phyloP scores from a whole-genome alignment of 257 asterid genomes.

The Buddleja alternifolia region DNA sequence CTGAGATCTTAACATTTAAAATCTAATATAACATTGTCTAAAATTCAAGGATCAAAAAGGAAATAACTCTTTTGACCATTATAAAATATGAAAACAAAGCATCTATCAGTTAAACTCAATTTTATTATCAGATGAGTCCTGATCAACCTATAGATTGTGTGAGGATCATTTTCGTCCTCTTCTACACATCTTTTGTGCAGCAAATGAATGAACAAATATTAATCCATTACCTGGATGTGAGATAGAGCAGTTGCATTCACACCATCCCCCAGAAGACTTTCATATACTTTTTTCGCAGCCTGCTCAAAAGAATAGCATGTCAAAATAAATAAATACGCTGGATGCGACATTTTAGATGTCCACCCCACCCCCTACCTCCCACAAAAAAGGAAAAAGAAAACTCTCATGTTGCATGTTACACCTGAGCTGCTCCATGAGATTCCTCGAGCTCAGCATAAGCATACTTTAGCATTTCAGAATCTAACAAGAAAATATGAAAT shows the following conservation, averaged over 20 bases:
- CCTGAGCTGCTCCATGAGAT: conserved; percentile 91
- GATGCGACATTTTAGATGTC: not conserved
- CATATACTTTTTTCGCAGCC: conserved; percentile 90
- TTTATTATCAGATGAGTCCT: not conserved
- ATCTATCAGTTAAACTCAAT: not conserved
- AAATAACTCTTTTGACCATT: not conserved
- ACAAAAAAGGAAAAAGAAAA: conserved; percentile 4
- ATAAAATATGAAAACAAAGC: not conserved
- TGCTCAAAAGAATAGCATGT: conserved; percentile 33
- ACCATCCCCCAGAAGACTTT: conserved; percentile 86
- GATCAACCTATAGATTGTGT: not conserved
- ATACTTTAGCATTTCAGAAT: conserved; percentile 88
- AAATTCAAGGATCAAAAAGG: not conserved
- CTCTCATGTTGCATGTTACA: conserved; percentile 25
- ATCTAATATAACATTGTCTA: not conserved
- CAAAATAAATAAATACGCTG: conserved; percentile 4
- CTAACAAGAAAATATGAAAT: conserved; percentile 47
- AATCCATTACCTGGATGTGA: conserved; percentile 76
- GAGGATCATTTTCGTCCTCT: not conserved
- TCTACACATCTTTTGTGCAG: not conserved
- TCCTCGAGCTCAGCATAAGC: conserved; percentile 98
- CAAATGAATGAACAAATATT: not conserved
- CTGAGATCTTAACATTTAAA: not conserved
- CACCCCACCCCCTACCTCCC: no score
- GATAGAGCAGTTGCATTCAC: conserved; percentile 77